These are phyloP conservation scores for Pinus albicaulis DNA, from an alignment of 75 land plant species.

Conservation along the genomic window DNA sequence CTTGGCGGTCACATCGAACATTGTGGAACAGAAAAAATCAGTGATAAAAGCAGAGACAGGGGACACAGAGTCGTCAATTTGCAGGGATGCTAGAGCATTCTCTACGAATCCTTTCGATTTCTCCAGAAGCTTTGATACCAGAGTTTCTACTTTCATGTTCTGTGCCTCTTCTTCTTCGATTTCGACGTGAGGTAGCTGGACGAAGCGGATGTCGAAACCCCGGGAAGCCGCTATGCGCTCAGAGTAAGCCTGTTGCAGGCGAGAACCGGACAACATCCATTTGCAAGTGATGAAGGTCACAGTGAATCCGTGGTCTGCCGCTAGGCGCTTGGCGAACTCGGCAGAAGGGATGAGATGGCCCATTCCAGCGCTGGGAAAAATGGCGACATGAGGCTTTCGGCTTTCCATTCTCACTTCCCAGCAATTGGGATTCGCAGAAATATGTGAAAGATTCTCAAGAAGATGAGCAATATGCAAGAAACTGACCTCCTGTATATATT, in stretches of 20 bases:
- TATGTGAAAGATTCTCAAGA: too few relatives aligned
- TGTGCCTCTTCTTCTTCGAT: neutral
- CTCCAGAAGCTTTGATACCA: neutral
- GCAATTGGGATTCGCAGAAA: too few relatives aligned
- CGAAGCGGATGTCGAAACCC: neutral
- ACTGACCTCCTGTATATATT: too few relatives aligned
- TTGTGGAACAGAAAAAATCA: neutral
- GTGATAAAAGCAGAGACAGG: conserved; percentile 4
- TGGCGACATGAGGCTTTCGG: conserved; percentile 28
- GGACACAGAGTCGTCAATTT: neutral
- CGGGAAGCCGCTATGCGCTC: neutral
- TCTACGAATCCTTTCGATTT: neutral
- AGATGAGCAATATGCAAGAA: too few relatives aligned
- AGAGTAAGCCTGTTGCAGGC: neutral
- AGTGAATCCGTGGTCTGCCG: conserved; percentile 20
- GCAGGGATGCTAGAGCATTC: neutral
- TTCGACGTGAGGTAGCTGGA: neutral
- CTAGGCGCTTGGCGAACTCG: conserved; percentile 56
- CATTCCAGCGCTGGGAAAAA: conserved; percentile 37
- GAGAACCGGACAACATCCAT: neutral
- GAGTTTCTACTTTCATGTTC: neutral
- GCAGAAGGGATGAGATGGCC: conserved; percentile 66
- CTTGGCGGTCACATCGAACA: neutral
- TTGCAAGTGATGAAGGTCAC: conserved; percentile 25
- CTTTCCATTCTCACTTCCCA: neutral